Evolutionary conservation across 768 basidiomycete species (phyloP), one percentile per base, ranked within the genome.

Genomic region (Strobilomyces echinocephalus): DNA sequence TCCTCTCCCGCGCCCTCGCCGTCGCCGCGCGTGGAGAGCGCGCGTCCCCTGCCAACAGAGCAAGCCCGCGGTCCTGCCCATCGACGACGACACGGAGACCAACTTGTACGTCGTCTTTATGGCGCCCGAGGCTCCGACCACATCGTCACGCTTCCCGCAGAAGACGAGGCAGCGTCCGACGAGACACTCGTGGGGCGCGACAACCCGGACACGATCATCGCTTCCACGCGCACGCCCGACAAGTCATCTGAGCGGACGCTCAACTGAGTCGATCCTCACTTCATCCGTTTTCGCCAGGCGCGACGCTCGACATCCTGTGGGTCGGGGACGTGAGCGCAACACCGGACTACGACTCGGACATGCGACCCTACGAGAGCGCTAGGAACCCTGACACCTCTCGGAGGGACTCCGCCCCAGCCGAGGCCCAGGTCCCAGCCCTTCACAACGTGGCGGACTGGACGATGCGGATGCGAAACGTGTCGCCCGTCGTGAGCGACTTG

Each of bases 271-370:
- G 24, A 24, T 4, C 24, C 24, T 24, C 24, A 2, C 2, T 24
- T 24, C 24, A 24, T 24, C 4, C 24, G 24, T 24, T 24, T 4
- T 24, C n/a, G 24, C 2, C 24, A 24, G 24, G 24, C 1, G 83
- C 85, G 3, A 88, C 84, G 12, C 80, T 95, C 34, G 86, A 89
- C 34, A 84, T 93, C n/a, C n/a, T 26, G 91, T 95, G 92, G 92
- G 72, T 73, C 2, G 74, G 72, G 12, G 78, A 81, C 21, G 70
- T 74, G 49, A 69, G 76, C 14, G 79, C n/a, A n/a, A n/a, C n/a
- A n/a, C n/a, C n/a, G n/a, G n/a, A n/a, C n/a, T n/a, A n/a, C n/a
- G n/a, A n/a, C n/a, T n/a, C n/a, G n/a, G n/a, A n/a, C n/a, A n/a
- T n/a, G n/a, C n/a, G n/a, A n/a, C n/a, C n/a, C n/a, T n/a, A n/a